Percentiles rank a stretch among this genome's conserved stretches.
Evolutionary conservation across 2,329 filamentous ascomycete species (phyloP).

Genomic region (Sarocladiaceae sp.): DNA sequence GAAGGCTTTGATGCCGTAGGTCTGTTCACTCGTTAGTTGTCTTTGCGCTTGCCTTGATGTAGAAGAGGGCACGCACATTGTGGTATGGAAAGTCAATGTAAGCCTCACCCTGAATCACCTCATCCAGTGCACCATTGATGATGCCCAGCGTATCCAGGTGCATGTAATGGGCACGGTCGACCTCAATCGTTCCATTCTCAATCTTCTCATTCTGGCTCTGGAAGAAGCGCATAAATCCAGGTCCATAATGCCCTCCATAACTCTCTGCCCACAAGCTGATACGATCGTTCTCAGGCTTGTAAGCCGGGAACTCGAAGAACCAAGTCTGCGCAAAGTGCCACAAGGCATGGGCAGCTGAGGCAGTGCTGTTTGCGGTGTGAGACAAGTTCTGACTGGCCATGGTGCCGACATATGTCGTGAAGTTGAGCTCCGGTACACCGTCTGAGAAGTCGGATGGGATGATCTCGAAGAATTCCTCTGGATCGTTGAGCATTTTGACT

Average conservation of each 20-base stretch:
- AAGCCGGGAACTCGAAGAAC: constrained; percentile 53
- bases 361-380: constrained; percentile 43
- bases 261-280: constrained; percentile 66
- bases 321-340: constrained; percentile 66
- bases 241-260: constrained; percentile 67
- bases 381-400: constrained; percentile 24
- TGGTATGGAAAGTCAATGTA: constrained; percentile 55
- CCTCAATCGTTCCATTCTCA: constrained; percentile 21
- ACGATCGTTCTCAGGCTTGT: constrained; percentile 48
- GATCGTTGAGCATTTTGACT: constrained; percentile 40
- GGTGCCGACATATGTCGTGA: constrained; percentile 31
- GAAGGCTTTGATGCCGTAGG: constrained; percentile 57
- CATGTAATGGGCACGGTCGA: constrained; percentile 43
- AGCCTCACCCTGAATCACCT: constrained; percentile 52
- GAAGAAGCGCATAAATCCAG: constrained; percentile 53
- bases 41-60: constrained; percentile 7
- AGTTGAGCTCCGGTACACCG: constrained; percentile 29
- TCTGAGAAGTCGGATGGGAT: constrained; percentile 30
- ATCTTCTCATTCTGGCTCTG: constrained; percentile 58
- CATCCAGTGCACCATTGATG: constrained; percentile 66
- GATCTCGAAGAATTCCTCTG: constrained; percentile 32
- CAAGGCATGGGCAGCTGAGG: constrained; percentile 49
- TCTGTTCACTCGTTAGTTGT: constrained; percentile 12
- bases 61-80: constrained; percentile 31
- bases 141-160: constrained; percentile 61